These are phyloP conservation scores for Aspergillus pseudotamarii DNA, from an alignment of 2,329 filamentous ascomycete genomes.

Conservation along the genomic window DNA sequence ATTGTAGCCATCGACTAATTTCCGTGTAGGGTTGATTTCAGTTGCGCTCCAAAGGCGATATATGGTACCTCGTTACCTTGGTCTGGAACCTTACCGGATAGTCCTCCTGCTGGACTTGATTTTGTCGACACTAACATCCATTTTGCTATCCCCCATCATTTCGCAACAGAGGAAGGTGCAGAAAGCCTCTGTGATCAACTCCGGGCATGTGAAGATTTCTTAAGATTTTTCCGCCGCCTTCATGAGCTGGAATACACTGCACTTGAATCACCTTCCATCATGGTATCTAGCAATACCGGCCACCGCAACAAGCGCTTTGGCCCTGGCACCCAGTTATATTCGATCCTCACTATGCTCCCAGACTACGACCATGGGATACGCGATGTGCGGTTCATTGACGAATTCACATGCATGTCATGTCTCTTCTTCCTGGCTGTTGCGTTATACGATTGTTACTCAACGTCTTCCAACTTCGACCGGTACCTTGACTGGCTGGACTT, in stretches of 20 bases:
- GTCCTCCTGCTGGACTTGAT: conserved; percentile 23
- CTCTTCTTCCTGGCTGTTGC: conserved; percentile 34
- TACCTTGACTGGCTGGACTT: conserved; percentile 32
- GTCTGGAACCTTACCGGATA: conserved; percentile 30
- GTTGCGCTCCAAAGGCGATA: conserved; percentile 34
- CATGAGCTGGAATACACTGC: conserved; percentile 26
- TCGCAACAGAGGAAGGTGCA: conserved; percentile 14
- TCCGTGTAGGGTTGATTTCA: conserved; percentile 33
- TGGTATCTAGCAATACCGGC: conserved; percentile 5
- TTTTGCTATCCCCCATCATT: conserved; percentile 18
- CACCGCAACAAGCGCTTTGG: conserved; percentile 23
- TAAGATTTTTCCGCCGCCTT: conserved; percentile 33
- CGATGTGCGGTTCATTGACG: conserved; percentile 36
- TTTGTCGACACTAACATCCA: conserved; percentile 28
- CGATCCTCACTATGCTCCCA: conserved; percentile 31
- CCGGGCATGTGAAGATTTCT: conserved; percentile 34
- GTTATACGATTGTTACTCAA: conserved; percentile 31
- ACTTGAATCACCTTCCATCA: conserved; percentile 18
- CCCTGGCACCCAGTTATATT: conserved; percentile 28
- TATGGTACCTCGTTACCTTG: conserved; percentile 32
- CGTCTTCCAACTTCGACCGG: conserved; percentile 27
- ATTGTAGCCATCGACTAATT: conserved; percentile 6
- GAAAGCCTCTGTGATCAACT: conserved; percentile 26
- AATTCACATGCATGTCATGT: conserved; percentile 36
- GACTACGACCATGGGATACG: conserved; percentile 37